Base-by-base conservation (phyloP, 2,329 filamentous ascomycete species). In the Orbilia blumenaviensis region DNA sequence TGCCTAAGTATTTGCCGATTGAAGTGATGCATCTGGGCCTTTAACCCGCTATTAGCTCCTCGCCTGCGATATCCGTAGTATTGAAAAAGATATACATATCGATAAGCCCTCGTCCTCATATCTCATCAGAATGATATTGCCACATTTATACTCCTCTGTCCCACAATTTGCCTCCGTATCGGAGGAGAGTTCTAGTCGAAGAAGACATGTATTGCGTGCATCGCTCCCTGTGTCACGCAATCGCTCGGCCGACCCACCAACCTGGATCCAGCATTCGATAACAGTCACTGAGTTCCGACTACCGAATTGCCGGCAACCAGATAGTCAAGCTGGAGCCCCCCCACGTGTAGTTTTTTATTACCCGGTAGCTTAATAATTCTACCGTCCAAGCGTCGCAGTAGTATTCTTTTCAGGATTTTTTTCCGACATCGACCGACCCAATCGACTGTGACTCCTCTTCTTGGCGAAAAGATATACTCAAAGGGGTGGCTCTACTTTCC, bases 181-280 rank as follows among this genome's bases (percentile, higher is more conserved):
- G 62, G 61, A 34, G 32, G 18, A 54, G 25, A 12, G 32, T 14
- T 41, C 42, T 27, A 34, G 9, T 32, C 42, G 14, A 38, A 34
- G 16, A 71, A 18, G 7, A 23, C 21, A 2, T 63, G 21, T 42
- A 67, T 74, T 62, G 69, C 69, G 69, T 67, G 69, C 60, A 46
- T 54, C 12, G 7, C 46, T 54, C 62, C 62, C 62, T 74, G 62
- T 27, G 44, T 74, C 69, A 74, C 69, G 69, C 69, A 74, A 74
- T 67, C 29, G 25, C 32, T 67, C 18, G 32, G 25, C 44, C 46
- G 50, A 67, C 62, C 69, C 69, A 74, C 69, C 41, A 62, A 67
- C 69, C 61, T 58, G 69, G 69, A 25, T 74, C 36, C 46, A 32
- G 27, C 46, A 16, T 34, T 48, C 18, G 34, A 62, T 69, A 62